Evolutionary conservation across 164 flowering plant species (phyloP).

Genomic region (Macadamia integrifolia): DNA sequence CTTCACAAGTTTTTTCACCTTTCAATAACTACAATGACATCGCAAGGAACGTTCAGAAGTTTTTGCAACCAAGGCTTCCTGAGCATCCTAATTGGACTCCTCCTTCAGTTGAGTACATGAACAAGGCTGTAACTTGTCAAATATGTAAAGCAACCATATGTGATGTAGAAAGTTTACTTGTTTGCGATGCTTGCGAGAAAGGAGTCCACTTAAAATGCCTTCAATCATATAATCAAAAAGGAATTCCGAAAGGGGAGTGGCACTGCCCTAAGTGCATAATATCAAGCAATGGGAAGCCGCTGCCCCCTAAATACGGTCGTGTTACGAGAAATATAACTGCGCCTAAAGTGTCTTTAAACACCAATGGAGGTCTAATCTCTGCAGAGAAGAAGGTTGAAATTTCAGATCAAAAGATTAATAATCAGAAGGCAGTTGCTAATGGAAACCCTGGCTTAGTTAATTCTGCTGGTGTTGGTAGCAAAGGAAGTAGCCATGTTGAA

Average conservation of each 20-base stretch:
- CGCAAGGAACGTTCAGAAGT: conserved; percentile 62
- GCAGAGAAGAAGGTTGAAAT: conserved; percentile 38
- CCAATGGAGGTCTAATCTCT: conserved; percentile 33
- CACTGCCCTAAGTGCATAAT: conserved; percentile 72
- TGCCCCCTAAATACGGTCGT: conserved; percentile 96
- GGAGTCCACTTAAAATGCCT: conserved; percentile 85
- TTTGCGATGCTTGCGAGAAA: conserved; percentile 95
- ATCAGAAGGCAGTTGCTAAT: conserved; percentile 33
- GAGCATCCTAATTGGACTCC: conserved; percentile 70
- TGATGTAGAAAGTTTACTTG: conserved; percentile 67
- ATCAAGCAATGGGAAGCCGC: conserved; percentile 70
- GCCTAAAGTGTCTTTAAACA: conserved; percentile 34
- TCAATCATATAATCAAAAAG: conserved; percentile 50
- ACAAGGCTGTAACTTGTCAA: conserved; percentile 68
- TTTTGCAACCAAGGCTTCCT: conserved; percentile 54
- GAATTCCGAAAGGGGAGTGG: conserved; percentile 81
- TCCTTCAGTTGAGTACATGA: conserved; percentile 92
- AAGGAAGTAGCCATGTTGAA: conserved; percentile 11
- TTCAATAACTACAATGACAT: conserved; percentile 55
- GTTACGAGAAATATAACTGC: conserved; percentile 54
- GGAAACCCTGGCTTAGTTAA: conserved; percentile 29
- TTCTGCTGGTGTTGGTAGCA: conserved; percentile 19
- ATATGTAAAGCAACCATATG: conserved; percentile 47
- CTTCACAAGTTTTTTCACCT: conserved; percentile 39
- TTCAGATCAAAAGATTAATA: conserved; percentile 37